Conservation (phyloP, 257 asterid genomes). For the Solanum megistacrolobum region DNA sequence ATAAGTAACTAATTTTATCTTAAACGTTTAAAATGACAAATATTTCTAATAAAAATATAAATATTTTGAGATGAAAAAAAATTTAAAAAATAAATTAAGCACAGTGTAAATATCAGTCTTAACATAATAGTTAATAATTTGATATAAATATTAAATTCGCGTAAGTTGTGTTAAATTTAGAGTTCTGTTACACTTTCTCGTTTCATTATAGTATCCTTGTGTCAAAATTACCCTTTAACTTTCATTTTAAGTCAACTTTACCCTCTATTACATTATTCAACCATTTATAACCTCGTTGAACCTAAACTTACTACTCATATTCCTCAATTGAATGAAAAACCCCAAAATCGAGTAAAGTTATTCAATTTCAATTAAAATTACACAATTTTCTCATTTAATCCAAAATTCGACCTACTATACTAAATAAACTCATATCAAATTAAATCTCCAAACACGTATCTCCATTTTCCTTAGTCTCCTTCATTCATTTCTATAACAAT, state of each 20-base stretch:
- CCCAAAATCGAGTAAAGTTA: neutral
- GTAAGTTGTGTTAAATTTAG: neutral
- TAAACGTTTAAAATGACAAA: neutral
- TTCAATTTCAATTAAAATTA: too few species aligned
- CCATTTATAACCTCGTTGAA: neutral
- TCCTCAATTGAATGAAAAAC: neutral
- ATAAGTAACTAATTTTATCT: neutral
- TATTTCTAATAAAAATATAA: neutral
- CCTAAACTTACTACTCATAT: neutral
- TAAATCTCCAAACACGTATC: neutral
- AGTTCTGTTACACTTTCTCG: too few species aligned
- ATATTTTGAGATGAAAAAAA: neutral
- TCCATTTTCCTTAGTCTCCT: neutral
- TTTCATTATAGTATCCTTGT: neutral
- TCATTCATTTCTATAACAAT: neutral
- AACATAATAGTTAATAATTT: neutral
- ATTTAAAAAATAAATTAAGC: neutral
- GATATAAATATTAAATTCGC: neutral
- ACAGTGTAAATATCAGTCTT: neutral
- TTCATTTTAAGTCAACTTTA: too few species aligned
- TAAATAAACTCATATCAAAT: neutral
- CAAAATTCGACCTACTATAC: neutral
- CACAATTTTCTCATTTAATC: neutral
- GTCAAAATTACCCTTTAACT: neutral
- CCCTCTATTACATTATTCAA: neutral